Conservation (phyloP, 1,139 yeast genomes). For the Zygoascus sp. region DNA sequence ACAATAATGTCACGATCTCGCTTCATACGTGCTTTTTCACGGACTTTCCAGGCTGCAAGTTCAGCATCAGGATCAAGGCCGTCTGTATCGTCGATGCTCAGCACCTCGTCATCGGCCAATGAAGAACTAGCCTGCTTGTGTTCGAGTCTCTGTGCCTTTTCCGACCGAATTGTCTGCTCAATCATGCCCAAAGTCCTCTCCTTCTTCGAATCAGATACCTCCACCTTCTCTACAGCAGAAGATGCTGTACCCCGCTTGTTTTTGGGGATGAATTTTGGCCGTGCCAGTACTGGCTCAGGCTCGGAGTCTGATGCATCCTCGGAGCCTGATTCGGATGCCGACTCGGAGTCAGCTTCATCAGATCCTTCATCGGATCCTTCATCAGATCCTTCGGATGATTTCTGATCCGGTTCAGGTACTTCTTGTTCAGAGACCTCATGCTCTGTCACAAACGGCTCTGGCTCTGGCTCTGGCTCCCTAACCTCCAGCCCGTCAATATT, state of each 20-base stretch:
- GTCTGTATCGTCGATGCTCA: slow-evolving; percentile 51
- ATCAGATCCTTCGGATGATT: not conserved
- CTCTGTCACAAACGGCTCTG: too few species aligned
- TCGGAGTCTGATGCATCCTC: slow-evolving; percentile 16
- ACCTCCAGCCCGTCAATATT: slow-evolving; percentile 2
- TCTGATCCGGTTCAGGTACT: too few species aligned
- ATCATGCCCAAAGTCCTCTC: slow-evolving; percentile 24
- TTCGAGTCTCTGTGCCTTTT: slow-evolving; percentile 17
- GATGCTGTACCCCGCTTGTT: slow-evolving; percentile 17
- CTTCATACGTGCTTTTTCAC: slow-evolving; percentile 41
- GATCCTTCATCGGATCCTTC: slow-evolving; percentile 1
- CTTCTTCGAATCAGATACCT: not conserved
- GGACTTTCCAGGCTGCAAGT: slow-evolving; percentile 43
- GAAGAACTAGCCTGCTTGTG: slow-evolving; percentile 17
- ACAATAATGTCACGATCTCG: slow-evolving; percentile 43
- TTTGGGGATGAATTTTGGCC: slow-evolving; percentile 30
- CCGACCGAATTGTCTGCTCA: slow-evolving; percentile 22
- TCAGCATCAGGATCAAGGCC: slow-evolving; percentile 49
- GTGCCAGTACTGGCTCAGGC: slow-evolving; percentile 17
- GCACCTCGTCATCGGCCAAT: slow-evolving; percentile 26
- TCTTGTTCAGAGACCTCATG: too few species aligned
- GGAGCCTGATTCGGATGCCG: slow-evolving; percentile 16
- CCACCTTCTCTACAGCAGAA: not conserved
- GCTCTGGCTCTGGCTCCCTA: too few species aligned
- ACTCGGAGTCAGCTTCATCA: slow-evolving; percentile 10